Evolutionary conservation across 2,329 filamentous ascomycete genomes (phyloP), one percentile per base, ranked within the genome.

Genomic region (Curvularia sp.): DNA sequence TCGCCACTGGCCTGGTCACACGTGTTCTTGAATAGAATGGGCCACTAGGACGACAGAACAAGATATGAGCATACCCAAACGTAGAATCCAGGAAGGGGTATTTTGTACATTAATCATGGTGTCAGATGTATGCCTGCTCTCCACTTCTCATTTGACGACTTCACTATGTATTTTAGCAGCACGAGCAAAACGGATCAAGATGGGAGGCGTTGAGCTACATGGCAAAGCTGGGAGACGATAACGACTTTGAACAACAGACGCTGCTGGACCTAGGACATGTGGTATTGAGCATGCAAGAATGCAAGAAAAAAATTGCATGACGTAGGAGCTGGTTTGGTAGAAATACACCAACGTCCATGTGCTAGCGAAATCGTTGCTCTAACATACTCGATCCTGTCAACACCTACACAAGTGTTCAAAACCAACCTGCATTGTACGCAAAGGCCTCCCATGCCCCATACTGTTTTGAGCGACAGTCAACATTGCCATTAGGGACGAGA

Each of bases 1-100:
- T 78, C 48, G 76, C 76, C 46, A 78, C 76, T 60, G 76, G 76
- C 63, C 68, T 78, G 8, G 72, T 78, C 13, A 78, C 76, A 33
- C 76, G 70, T 51, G 68, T 78, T 44, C 50, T 77, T 5, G 74
- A 72, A 61, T 77, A 75, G 68, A 51, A 53, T n/a, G 53, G 9
- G 3, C 24, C 15, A 18, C 8, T 18, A 38, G 22, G 24, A 30
- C 7, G 15, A 15, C 35, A 15, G 8, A 58, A 24, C 35, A 53
- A 41, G 42, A 55, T 49, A 20, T 28, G 38, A 53, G 39, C 49
- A 55, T 57, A 57, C 54, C 53, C 63, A 39, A 42, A 41, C 53
- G 59, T 55, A 60, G 51, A 53, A 58, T 43, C 38, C 38, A 55
- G 51, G 56, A 52, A 46, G 55, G 52, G 39, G 51, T 67, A 60